phyloP scores from a whole-genome alignment of 495 filamentous ascomycete genomes.

The Penicillium arizonense region DNA sequence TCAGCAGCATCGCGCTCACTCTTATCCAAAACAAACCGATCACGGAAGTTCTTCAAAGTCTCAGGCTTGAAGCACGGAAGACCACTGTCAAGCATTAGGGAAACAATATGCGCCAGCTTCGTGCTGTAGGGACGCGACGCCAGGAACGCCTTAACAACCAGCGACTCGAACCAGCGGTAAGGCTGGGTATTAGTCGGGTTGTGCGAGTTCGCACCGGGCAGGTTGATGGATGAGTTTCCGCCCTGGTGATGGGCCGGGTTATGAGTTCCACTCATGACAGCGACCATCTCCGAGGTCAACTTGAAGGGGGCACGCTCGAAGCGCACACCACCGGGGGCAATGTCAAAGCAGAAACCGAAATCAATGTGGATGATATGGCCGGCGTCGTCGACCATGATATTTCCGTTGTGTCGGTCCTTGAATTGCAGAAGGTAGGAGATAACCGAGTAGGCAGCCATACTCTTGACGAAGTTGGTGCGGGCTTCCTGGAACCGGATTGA shows the following conservation, averaged over 20 bases:
- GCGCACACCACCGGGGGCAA: slow-evolving; percentile 91
- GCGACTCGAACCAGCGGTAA: slow-evolving; percentile 94
- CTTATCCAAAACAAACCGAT: slow-evolving; percentile 91
- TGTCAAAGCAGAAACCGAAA: slow-evolving; percentile 99
- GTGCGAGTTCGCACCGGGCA: slow-evolving; percentile 36
- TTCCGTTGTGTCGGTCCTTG: slow-evolving; percentile 99
- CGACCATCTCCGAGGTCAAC: slow-evolving; percentile 93
- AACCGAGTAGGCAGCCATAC: slow-evolving; percentile 99
- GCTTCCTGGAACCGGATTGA: slow-evolving; percentile 93
- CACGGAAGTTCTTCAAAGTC: slow-evolving; percentile 86
- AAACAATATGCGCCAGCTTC: slow-evolving; percentile 83
- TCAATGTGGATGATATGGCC: slow-evolving; percentile 99
- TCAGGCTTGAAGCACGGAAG: slow-evolving; percentile 98
- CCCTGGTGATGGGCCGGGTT: slow-evolving; percentile 36
- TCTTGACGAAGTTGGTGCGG: slow-evolving; percentile 96
- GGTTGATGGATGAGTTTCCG: slow-evolving; percentile 26
- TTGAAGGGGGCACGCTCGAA: slow-evolving; percentile 99
- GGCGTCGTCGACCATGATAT: slow-evolving; percentile 98
- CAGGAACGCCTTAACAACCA: slow-evolving; percentile 93
- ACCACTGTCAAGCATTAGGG: slow-evolving; percentile 94
- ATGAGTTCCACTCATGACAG: slow-evolving; percentile 86
- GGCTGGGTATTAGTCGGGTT: slow-evolving; percentile 70
- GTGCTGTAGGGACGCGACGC: slow-evolving; percentile 83
- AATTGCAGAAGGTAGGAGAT: slow-evolving; percentile 97
- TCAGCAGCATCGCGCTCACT: slow-evolving; percentile 93